phyloP scores from a whole-genome alignment of 306 rosid species.

The Prunus mume region DNA sequence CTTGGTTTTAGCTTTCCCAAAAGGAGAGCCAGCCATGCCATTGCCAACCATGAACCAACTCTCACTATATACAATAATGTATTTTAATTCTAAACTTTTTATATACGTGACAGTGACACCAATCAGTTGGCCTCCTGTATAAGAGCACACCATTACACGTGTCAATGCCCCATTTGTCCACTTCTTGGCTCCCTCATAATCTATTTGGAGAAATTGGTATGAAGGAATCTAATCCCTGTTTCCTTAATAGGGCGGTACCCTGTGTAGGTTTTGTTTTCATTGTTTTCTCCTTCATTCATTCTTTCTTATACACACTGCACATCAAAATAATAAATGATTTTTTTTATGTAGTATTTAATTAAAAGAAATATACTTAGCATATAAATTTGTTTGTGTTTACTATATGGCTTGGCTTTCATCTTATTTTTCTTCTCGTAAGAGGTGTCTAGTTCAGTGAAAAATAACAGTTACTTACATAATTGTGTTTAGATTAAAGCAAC shows the following conservation, averaged over 20 bases:
- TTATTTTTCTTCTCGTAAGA: rapidly evolving
- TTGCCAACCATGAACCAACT: slow-evolving; percentile 64
- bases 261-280: slow-evolving; percentile 25
- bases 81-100: slow-evolving; percentile 5
- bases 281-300: slow-evolving; percentile 42
- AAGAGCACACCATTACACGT: slow-evolving; percentile 32
- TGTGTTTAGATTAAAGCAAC: background rate
- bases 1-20: slow-evolving; percentile 58
- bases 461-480: no score
- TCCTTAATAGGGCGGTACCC: slow-evolving; percentile 30
- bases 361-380: background rate
- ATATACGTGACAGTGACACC: slow-evolving; percentile 19
- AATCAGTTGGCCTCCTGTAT: slow-evolving; percentile 24
- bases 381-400: background rate
- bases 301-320: slow-evolving; percentile 34
- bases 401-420: background rate
- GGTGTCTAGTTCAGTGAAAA: no score
- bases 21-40: slow-evolving; percentile 69
- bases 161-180: slow-evolving; percentile 28
- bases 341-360: background rate
- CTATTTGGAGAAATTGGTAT: slow-evolving; percentile 14
- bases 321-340: slow-evolving; percentile 2
- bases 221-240: slow-evolving; percentile 53
- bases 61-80: slow-evolving; percentile 24
- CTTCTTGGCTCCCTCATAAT: slow-evolving; percentile 28